phyloP scores from a whole-genome alignment of 495 filamentous ascomycete species.

The Pyrenopolyporus hunteri region DNA sequence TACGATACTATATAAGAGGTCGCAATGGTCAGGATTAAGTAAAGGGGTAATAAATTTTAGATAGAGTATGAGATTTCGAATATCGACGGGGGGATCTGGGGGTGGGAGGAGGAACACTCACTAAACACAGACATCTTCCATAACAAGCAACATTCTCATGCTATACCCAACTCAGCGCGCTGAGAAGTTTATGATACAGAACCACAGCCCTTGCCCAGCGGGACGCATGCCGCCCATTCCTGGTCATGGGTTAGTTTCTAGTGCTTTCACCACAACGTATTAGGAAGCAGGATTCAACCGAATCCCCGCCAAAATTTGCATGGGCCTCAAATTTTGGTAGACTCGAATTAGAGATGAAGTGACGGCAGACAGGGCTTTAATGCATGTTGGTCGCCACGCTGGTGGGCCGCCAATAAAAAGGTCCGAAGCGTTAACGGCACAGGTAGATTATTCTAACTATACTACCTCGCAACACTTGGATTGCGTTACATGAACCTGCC shows the following conservation, averaged over 20 bases:
- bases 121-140: background rate
- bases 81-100: background rate
- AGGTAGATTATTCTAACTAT: constrained; percentile 3
- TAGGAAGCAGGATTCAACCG: background rate
- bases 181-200: background rate
- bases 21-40: constrained; percentile 6
- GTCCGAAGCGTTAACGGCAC: background rate
- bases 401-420: constrained; percentile 3
- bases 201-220: background rate
- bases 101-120: background rate
- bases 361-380: background rate
- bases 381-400: background rate
- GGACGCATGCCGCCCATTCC: background rate
- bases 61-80: constrained; percentile 4
- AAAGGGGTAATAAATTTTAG: constrained; percentile 8
- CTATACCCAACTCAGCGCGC: background rate
- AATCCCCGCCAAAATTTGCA: background rate
- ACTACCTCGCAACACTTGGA: background rate
- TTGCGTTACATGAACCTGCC: background rate
- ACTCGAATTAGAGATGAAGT: background rate
- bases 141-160: background rate
- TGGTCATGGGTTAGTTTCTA: background rate
- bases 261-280: background rate
- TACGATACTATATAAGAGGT: constrained; percentile 15
- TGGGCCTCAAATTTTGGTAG: background rate